These are phyloP conservation scores for Trichoderma aggressivum DNA, from an alignment of 2,329 filamentous ascomycete species.

Conservation along the genomic window DNA sequence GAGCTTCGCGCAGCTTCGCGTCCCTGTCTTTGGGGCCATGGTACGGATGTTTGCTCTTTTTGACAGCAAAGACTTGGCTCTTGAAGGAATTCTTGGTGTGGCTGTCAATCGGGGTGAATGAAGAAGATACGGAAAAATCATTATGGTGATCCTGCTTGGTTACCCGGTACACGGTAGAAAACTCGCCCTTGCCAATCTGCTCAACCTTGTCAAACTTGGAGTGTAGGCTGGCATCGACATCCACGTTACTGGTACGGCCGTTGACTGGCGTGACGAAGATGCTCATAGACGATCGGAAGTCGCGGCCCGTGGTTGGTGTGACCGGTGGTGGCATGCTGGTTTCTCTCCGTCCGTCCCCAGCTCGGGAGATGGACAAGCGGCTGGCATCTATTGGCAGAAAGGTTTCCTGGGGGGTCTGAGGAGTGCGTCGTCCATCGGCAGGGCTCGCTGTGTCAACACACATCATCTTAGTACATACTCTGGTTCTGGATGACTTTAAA, in stretches of 20 bases:
- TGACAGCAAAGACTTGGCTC: constrained; percentile 78
- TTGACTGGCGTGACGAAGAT: constrained; percentile 67
- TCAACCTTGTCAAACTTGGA: constrained; percentile 79
- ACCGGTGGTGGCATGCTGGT: constrained; percentile 56
- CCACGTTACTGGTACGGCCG: constrained; percentile 64
- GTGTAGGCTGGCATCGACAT: constrained; percentile 67
- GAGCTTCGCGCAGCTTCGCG: constrained; percentile 78
- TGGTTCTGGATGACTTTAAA: constrained; percentile 31
- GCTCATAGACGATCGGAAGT: constrained; percentile 48
- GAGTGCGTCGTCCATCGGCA: constrained; percentile 57
- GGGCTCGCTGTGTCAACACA: constrained; percentile 58
- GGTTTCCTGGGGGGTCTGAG: constrained; percentile 75
- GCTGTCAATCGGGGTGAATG: constrained; percentile 44
- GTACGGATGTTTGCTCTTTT: constrained; percentile 83
- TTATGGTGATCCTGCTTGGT: constrained; percentile 39
- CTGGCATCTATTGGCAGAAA: constrained; percentile 77
- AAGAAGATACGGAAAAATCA: constrained; percentile 40
- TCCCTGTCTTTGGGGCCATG: constrained; percentile 76
- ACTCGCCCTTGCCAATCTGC: constrained; percentile 81
- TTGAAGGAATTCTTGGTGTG: constrained; percentile 52
- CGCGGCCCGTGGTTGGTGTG: constrained; percentile 69
- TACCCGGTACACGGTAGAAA: constrained; percentile 87
- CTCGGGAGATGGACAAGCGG: constrained; percentile 74
- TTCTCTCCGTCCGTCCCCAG: constrained; percentile 37
- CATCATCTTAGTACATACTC: constrained; percentile 49